Conservation (phyloP, 2,329 filamentous ascomycete genomes). For the Raffaelea ambrosiae region DNA sequence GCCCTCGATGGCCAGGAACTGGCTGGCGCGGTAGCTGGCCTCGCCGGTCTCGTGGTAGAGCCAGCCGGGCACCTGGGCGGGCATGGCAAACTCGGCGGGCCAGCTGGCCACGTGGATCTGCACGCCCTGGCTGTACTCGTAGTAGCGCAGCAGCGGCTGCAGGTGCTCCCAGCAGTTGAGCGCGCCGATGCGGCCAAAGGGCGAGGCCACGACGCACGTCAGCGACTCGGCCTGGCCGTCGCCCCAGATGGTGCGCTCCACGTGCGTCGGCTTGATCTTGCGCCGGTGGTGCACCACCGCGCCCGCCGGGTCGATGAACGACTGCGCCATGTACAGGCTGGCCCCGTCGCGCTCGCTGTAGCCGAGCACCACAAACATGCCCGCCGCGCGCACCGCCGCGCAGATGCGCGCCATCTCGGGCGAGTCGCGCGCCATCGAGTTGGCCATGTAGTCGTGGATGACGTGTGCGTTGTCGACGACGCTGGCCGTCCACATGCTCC, state of each 20-base stretch:
- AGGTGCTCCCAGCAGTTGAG: slow-evolving; percentile 43
- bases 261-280: slow-evolving; percentile 45
- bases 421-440: slow-evolving; percentile 12
- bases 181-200: slow-evolving; percentile 33
- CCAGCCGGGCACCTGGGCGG: slow-evolving; percentile 17
- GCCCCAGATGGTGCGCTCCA: slow-evolving; percentile 42
- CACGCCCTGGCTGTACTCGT: slow-evolving; percentile 33
- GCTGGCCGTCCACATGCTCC: too few species aligned
- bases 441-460: slow-evolving; percentile 26
- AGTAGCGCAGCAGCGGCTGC: slow-evolving; percentile 40
- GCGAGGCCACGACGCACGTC: slow-evolving; percentile 27
- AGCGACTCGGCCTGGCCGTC: slow-evolving; percentile 31
- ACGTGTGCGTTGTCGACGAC: background rate
- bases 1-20: slow-evolving; percentile 48
- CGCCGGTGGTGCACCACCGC: slow-evolving; percentile 27
- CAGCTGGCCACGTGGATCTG: slow-evolving; percentile 40
- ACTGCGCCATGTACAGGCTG: slow-evolving; percentile 36
- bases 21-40: slow-evolving; percentile 30
- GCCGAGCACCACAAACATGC: slow-evolving; percentile 33
- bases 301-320: slow-evolving; percentile 23
- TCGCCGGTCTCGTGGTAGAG: slow-evolving; percentile 24
- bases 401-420: slow-evolving; percentile 28
- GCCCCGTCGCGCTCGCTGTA: slow-evolving; percentile 29
- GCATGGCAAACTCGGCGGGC: slow-evolving; percentile 22
- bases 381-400: slow-evolving; percentile 21